Percentiles rank a stretch among this genome's conserved stretches.
These are phyloP conservation scores for Barnettozyma sp. DNA, from an alignment of 805 yeast species.

Conservation along the genomic window DNA sequence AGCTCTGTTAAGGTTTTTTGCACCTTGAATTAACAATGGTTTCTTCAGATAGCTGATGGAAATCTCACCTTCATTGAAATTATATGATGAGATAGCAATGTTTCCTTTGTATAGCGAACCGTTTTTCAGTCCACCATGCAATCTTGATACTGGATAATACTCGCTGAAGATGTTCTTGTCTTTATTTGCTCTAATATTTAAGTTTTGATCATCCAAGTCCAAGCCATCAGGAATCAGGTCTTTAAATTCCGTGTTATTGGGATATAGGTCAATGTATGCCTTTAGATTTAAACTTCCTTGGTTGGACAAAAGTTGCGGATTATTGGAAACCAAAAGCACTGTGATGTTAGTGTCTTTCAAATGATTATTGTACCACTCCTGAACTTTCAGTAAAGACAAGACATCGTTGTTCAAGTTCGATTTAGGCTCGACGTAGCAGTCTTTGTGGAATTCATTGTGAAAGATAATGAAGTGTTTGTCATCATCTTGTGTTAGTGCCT, in stretches of 20 bases:
- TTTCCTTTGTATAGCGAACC: constrained; percentile 86
- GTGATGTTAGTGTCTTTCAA: constrained; percentile 37
- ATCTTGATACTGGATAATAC: constrained; percentile 71
- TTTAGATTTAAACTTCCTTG: constrained; percentile 33
- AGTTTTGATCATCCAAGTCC: constrained; percentile 25
- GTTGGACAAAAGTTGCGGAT: constrained; percentile 42
- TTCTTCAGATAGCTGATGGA: constrained; percentile 64
- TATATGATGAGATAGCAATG: constrained; percentile 74
- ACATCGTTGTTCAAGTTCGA: constrained; percentile 54
- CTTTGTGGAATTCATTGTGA: constrained; percentile 83
- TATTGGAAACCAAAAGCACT: constrained; percentile 67
- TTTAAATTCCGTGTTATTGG: constrained; percentile 64
- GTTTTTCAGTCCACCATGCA: constrained; percentile 84
- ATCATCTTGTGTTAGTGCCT: constrained; percentile 64
- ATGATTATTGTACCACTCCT: constrained; percentile 68
- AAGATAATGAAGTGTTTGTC: constrained; percentile 77
- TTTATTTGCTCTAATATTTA: constrained; percentile 15
- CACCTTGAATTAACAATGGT: constrained; percentile 77
- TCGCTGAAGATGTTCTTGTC: constrained; percentile 50
- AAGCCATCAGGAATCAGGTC: constrained; percentile 64
- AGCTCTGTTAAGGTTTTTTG: constrained; percentile 80
- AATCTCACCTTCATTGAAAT: constrained; percentile 82
- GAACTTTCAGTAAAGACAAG: constrained; percentile 77
- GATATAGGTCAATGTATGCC: constrained; percentile 66
- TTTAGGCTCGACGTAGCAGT: constrained; percentile 39